These are phyloP conservation scores for Carex pumila DNA, from an alignment of 176 grass and related monocot genomes.

Conservation along the genomic window DNA sequence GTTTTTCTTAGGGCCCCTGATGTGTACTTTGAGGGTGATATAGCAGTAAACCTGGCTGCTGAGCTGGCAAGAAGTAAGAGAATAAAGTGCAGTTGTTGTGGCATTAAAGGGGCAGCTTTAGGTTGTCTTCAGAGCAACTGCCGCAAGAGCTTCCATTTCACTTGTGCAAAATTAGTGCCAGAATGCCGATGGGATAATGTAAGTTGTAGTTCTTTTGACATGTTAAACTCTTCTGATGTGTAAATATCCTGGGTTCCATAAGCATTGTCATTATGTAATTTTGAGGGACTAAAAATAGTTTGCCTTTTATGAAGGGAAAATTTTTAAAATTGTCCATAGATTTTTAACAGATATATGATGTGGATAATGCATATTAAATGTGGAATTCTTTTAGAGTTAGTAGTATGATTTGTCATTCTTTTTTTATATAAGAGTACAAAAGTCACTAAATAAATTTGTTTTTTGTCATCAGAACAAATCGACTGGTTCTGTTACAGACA, in stretches of 20 bases:
- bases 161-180: constrained; percentile 74
- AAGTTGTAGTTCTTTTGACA: constrained; percentile 24
- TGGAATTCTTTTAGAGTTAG: neutral
- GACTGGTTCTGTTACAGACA: neutral
- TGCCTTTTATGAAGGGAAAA: neutral
- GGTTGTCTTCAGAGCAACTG: constrained; percentile 80
- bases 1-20: constrained; percentile 67
- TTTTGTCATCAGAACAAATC: neutral
- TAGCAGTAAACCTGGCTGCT: constrained; percentile 55
- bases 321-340: neutral
- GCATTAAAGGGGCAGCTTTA: constrained; percentile 85
- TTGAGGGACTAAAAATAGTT: neutral
- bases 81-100: constrained; percentile 89
- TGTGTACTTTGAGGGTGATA: constrained; percentile 81
- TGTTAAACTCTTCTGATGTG: neutral
- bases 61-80: constrained; percentile 81
- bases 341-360: neutral
- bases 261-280: neutral
- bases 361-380: neutral
- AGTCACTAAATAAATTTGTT: neutral
- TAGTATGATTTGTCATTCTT: neutral
- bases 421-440: neutral
- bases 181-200: constrained; percentile 93
- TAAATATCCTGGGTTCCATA: neutral
- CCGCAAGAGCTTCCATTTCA: constrained; percentile 86